A percentile compares a stretch with the other conserved stretches of the same genome.
phyloP scores from a whole-genome alignment of 345 rosid genomes.

The Moricandia arvensis region DNA sequence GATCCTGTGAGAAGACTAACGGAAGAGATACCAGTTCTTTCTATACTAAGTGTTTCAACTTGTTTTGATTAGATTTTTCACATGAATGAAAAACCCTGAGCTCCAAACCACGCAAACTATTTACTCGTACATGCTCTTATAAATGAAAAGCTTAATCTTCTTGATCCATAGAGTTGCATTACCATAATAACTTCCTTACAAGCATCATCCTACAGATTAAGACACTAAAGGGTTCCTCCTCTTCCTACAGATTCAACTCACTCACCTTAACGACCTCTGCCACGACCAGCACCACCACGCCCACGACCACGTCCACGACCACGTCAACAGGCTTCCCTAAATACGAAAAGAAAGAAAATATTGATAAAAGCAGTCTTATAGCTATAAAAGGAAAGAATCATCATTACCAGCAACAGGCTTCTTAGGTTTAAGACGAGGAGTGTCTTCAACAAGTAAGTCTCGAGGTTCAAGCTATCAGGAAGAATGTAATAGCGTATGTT shows the following conservation, averaged over 20 bases:
- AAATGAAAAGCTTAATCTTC: conserved; percentile 22
- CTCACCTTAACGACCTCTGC: conserved; percentile 67
- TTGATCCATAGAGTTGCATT: conserved; percentile 11
- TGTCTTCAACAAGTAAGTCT: conserved; percentile 94
- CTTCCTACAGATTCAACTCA: conserved; percentile 12
- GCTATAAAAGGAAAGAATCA: neutral
- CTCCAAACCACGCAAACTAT: neutral
- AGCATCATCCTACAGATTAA: neutral
- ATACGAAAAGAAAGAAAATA: neutral
- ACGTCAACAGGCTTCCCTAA: conserved; percentile 79
- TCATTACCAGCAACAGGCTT: conserved; percentile 84
- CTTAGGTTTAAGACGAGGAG: conserved; percentile 94
- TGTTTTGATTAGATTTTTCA: neutral
- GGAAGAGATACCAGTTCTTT: neutral
- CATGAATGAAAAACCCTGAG: conserved; percentile 9
- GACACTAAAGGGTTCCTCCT: conserved; percentile 12
- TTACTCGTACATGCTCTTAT: conserved; percentile 10
- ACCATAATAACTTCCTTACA: conserved; percentile 4
- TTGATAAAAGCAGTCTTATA: neutral
- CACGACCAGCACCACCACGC: conserved; percentile 63
- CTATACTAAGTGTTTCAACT: neutral
- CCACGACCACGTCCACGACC: conserved; percentile 85
- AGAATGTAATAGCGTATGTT: conserved; percentile 93
- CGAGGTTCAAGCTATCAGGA: conserved; percentile 97
- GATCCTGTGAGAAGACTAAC: conserved; percentile 23